These are phyloP conservation scores for Nicotiana paniculata DNA, from an alignment of 257 asterid genomes.

Conservation along the genomic window DNA sequence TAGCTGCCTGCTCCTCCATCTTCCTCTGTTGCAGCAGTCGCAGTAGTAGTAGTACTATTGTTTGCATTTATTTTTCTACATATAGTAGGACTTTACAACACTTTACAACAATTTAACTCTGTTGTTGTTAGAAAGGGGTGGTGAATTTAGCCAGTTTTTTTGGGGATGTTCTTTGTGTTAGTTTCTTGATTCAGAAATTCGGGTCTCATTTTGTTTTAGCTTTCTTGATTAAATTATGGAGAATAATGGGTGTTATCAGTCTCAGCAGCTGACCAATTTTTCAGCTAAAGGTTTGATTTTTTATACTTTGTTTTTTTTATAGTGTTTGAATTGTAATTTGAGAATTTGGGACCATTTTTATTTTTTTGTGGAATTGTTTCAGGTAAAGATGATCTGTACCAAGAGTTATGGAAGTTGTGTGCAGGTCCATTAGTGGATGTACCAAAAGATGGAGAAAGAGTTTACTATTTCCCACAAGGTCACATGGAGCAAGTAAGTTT, in stretches of 20 bases:
- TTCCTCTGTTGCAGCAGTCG: not conserved
- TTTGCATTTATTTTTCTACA: not conserved
- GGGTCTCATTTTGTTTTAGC: not conserved
- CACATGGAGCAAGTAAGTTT: slow-evolving; percentile 91
- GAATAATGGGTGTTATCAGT: slow-evolving; percentile 19
- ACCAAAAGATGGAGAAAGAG: slow-evolving; percentile 64
- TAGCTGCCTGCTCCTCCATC: not conserved
- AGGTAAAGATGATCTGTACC: slow-evolving; percentile 51
- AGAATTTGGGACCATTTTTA: not conserved
- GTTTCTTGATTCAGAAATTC: not conserved
- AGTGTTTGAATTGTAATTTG: not conserved
- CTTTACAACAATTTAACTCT: no score
- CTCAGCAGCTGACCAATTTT: slow-evolving; percentile 18
- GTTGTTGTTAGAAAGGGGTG: slow-evolving; percentile 8
- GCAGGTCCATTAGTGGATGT: slow-evolving; percentile 96
- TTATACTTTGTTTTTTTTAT: not conserved
- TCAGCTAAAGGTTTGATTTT: slow-evolving; percentile 21
- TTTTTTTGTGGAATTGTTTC: slow-evolving; percentile 1
- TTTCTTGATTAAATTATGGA: slow-evolving; percentile 23
- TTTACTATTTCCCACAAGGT: slow-evolving; percentile 96
- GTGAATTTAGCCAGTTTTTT: not conserved
- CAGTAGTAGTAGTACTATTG: not conserved
- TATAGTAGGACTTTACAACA: no score
- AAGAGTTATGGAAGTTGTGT: slow-evolving; percentile 84
- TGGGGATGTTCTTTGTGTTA: not conserved